Conservation (phyloP, 2,329 filamentous ascomycete species). For the Microdochium nivale region DNA sequence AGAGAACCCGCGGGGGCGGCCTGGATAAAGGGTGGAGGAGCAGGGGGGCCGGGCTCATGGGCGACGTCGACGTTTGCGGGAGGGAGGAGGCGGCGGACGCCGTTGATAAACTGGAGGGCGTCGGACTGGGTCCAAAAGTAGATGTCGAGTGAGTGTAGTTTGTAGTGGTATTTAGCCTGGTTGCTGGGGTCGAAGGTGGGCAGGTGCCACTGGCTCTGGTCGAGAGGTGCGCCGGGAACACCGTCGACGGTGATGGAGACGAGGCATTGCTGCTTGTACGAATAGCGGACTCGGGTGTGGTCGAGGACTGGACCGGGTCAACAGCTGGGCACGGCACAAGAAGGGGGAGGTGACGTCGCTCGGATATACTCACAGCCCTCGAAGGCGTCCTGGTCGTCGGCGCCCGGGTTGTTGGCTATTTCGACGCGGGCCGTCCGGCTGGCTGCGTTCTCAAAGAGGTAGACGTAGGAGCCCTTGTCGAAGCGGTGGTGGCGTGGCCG, state of each 20-base stretch:
- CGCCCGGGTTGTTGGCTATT: slow-evolving; percentile 66
- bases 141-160: slow-evolving; percentile 64
- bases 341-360: slow-evolving; percentile 2
- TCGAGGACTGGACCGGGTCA: slow-evolving; percentile 48
- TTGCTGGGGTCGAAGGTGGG: slow-evolving; percentile 64
- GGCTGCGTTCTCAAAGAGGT: slow-evolving; percentile 66
- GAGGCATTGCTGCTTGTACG: slow-evolving; percentile 64
- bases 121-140: slow-evolving; percentile 75
- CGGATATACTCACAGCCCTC: slow-evolving; percentile 53
- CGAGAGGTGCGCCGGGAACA: slow-evolving; percentile 21
- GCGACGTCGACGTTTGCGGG: slow-evolving; percentile 51
- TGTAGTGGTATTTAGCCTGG: slow-evolving; percentile 72
- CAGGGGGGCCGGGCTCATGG: slow-evolving; percentile 50
- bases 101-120: slow-evolving; percentile 61
- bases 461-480: slow-evolving; percentile 71
- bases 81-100: slow-evolving; percentile 56
- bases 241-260: slow-evolving; percentile 59
- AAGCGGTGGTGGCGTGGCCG: slow-evolving; percentile 73
- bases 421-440: slow-evolving; percentile 63
- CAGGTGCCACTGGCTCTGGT: slow-evolving; percentile 63
- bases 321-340: neutral
- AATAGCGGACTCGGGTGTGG: slow-evolving; percentile 56
- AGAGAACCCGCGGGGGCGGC: slow-evolving; percentile 45
- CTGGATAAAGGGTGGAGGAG: slow-evolving; percentile 16
- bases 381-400: slow-evolving; percentile 71